These are phyloP conservation scores for Hippophae tibetana DNA, from an alignment of 306 rosid species.

Conservation along the genomic window DNA sequence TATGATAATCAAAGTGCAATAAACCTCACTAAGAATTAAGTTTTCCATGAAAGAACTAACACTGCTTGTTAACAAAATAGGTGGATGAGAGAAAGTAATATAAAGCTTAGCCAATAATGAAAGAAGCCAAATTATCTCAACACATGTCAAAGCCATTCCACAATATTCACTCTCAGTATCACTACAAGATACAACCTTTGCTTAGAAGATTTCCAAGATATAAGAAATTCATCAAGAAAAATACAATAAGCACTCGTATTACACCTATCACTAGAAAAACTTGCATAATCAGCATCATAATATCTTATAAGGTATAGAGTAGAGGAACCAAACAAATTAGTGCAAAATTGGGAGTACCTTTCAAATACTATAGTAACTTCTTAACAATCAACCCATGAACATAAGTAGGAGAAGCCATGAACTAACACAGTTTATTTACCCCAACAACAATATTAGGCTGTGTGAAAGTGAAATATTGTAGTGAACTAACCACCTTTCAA, in stretches of 20 bases:
- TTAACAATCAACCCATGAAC: neutral
- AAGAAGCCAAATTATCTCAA: no score
- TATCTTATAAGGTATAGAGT: neutral
- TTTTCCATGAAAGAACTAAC: neutral
- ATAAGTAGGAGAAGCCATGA: neutral
- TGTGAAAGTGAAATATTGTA: neutral
- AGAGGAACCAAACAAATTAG: neutral
- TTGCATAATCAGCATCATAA: neutral
- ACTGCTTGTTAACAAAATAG: neutral
- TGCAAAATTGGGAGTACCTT: neutral
- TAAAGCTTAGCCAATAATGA: no score
- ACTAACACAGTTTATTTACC: neutral
- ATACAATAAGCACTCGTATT: neutral
- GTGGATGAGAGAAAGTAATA: no score
- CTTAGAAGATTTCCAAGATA: neutral
- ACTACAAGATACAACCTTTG: neutral
- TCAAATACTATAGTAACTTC: neutral
- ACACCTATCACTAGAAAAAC: neutral
- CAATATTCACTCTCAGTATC: neutral
- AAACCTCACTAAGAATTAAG: no score
- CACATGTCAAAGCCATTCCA: neutral
- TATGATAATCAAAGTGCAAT: no score
- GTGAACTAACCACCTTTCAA: neutral
- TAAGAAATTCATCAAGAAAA: neutral
- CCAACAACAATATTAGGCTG: neutral